These are phyloP conservation scores for Metschnikowia lochheadii DNA, from an alignment of 805 yeast species.

Conservation along the genomic window DNA sequence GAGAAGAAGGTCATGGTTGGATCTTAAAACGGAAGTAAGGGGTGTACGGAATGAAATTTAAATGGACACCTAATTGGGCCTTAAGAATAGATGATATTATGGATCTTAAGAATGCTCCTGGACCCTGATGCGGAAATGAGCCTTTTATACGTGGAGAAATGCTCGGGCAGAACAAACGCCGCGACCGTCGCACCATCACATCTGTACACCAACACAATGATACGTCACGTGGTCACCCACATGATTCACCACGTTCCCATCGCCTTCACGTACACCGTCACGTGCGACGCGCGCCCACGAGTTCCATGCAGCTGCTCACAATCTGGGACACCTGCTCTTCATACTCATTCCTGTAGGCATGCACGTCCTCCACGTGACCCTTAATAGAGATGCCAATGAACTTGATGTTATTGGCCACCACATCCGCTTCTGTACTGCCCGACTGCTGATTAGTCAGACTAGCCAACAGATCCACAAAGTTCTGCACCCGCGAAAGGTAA, in stretches of 20 bases:
- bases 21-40: too few species aligned
- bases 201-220: not conserved
- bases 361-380: constrained; percentile 4
- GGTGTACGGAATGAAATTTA: too few species aligned
- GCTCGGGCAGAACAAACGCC: not conserved
- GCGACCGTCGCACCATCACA: not conserved
- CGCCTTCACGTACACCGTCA: not conserved
- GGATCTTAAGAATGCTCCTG: not conserved
- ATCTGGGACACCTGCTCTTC: not conserved
- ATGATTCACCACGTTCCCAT: too few species aligned
- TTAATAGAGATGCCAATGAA: constrained; percentile 25
- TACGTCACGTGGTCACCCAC: too few species aligned
- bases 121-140: not conserved
- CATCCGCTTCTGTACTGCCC: constrained; percentile 7
- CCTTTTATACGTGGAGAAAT: not conserved
- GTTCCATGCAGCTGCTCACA: not conserved
- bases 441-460: not conserved
- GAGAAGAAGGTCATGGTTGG: constrained; percentile 6
- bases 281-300: not conserved
- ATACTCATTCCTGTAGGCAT: not conserved
- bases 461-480: constrained; percentile 15
- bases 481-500: constrained; percentile 7
- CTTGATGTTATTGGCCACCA: constrained; percentile 29
- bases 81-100: not conserved
- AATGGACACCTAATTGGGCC: too few species aligned